These are phyloP conservation scores for Pigoraptor vietnamica DNA, from an alignment of 78 protist species.

Conservation along the genomic window DNA sequence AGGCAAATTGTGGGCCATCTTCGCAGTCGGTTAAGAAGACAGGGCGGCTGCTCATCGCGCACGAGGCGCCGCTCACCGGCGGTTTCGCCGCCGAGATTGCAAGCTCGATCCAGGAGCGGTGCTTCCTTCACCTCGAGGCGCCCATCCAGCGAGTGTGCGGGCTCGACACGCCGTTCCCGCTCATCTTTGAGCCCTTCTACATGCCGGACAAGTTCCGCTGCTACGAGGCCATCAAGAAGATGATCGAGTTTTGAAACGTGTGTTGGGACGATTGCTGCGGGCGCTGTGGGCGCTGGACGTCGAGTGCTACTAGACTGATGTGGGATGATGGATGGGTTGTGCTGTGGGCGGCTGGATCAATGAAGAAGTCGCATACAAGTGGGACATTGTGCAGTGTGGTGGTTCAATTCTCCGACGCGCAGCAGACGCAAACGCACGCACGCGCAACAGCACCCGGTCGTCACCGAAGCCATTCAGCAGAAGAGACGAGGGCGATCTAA, in stretches of 20 bases:
- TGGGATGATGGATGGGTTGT: too few relatives aligned
- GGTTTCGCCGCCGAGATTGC: constrained; percentile 94
- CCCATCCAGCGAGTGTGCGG: constrained; percentile 91
- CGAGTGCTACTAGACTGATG: too few relatives aligned
- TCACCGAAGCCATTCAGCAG: too few relatives aligned
- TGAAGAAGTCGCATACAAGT: too few relatives aligned
- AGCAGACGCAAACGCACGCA: too few relatives aligned
- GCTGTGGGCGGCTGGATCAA: too few relatives aligned
- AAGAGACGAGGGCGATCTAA: too few relatives aligned
- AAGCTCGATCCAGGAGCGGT: constrained; percentile 69
- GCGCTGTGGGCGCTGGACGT: too few relatives aligned
- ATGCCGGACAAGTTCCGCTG: constrained; percentile 83
- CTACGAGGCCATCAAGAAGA: constrained; percentile 76
- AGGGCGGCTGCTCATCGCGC: constrained; percentile 73
- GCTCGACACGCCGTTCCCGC: constrained; percentile 94
- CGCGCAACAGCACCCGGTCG: too few relatives aligned
- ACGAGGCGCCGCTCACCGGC: constrained; percentile 92
- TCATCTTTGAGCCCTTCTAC: constrained; percentile 76
- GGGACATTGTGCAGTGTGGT: too few relatives aligned
- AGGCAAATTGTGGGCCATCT: not conserved
- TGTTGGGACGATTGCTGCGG: too few relatives aligned
- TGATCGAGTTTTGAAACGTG: constrained; percentile 42
- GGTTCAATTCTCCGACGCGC: too few relatives aligned
- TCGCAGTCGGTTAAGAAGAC: constrained; percentile 71
- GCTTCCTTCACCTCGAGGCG: constrained; percentile 89